Evolutionary conservation across 2,329 filamentous ascomycete genomes (phyloP), one percentile per base, ranked within the genome.

Genomic region (Coleophoma cylindrospora): DNA sequence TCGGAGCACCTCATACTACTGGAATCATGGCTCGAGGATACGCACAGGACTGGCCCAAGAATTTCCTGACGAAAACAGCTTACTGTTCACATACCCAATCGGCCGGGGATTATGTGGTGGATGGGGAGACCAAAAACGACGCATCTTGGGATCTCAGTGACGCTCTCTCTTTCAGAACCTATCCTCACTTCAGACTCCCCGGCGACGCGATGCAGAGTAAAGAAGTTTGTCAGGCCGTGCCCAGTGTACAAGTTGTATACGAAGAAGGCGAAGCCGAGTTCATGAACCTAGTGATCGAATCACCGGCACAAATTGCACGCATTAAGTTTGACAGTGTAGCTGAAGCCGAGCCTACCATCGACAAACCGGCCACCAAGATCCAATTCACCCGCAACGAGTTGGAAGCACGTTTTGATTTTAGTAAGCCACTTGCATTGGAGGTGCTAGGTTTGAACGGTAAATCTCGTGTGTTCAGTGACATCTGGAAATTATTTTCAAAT

Each of bases 91-190:
- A 54, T 2, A 49, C 40, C 0, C 57, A 58, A n/a, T 46, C 52
- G 3, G 60, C 66, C 34, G 55, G 65, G 11, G 57, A 62, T 6
- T 57, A 56, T 8, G 68, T 68, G 62, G 58, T 66, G 45, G 50
- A 68, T 13, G 56, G 57, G 19, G 66, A 72, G 54, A 55, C 59
- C 56, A 11, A 72, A 76, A 57, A 89, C 57, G 81, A 87, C 61
- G 86, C 82, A 58, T 69, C 68, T 32, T 89, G 86, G 86, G 84
- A 87, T 63, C 70, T 86, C 49, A 70, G 86, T 14, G 86, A 89
- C 64, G 74, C 76, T 34, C 70, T 89, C 34, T 80, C 83, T 22
- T 88, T 89, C 68, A 75, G 80, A 48, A 80, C 80, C 56, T 81
- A 88, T 56, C 79, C 83, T 17, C 86, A 84, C 63, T 89, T 89